These are phyloP conservation scores for Eustoma russellianum DNA, from an alignment of 257 asterid genomes.

Conservation along the genomic window DNA sequence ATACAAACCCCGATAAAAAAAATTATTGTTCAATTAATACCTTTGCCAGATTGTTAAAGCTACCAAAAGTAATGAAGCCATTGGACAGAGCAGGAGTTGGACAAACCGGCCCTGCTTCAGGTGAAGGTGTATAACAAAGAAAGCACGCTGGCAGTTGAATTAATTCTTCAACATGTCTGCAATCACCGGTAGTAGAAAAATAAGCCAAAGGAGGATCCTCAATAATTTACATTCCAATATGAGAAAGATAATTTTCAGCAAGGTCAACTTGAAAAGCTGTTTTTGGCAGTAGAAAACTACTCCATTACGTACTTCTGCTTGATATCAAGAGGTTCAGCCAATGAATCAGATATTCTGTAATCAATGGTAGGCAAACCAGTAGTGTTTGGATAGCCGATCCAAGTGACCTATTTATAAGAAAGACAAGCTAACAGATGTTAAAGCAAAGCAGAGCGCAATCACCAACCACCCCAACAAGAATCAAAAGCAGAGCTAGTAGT, in stretches of 20 bases:
- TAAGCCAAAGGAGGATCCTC: constrained; percentile 5
- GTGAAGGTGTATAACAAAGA: constrained; percentile 95
- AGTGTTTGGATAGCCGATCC: constrained; percentile 99
- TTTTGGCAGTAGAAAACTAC: not conserved
- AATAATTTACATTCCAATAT: not conserved
- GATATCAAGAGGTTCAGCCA: constrained; percentile 77
- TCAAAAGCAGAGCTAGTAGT: not conserved
- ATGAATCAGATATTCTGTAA: constrained; percentile 86
- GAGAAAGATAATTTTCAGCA: constrained; percentile 1
- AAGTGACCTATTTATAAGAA: constrained; percentile 62
- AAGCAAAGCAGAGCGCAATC: not conserved
- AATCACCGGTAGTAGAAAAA: constrained; percentile 16
- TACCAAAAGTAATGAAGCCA: constrained; percentile 94
- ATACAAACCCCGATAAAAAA: constrained; percentile 1
- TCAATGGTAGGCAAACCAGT: constrained; percentile 96
- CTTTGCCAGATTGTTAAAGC: constrained; percentile 99
- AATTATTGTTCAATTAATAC: constrained; percentile 21
- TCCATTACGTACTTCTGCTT: constrained; percentile 52
- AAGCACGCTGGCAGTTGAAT: constrained; percentile 82
- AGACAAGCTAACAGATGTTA: not conserved
- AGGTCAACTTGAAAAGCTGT: not conserved
- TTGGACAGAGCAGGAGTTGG: constrained; percentile 83
- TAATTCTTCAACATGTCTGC: constrained; percentile 94
- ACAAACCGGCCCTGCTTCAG: constrained; percentile 90
- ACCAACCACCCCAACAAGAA: constrained; percentile 1